Evolutionary conservation across 257 asterid genomes (phyloP).

Genomic region (Solanum etuberosum): DNA sequence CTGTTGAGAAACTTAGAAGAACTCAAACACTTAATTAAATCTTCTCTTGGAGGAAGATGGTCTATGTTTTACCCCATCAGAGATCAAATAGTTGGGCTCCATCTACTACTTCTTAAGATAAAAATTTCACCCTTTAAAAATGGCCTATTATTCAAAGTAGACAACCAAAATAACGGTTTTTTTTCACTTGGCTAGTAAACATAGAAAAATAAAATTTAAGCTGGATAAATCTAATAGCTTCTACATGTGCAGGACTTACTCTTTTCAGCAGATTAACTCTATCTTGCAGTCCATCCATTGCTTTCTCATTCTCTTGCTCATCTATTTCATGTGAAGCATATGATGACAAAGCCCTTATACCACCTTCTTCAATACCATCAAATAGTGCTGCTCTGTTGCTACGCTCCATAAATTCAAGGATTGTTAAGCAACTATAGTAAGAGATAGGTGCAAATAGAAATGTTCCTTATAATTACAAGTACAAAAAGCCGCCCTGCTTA

Average conservation of each 20-base stretch:
- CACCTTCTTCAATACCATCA: conserved; percentile 99
- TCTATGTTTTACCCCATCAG: neutral
- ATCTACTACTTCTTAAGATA: neutral
- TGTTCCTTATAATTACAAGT: neutral
- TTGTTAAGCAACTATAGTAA: neutral
- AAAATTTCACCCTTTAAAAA: neutral
- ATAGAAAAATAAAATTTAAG: neutral
- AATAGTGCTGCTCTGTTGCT: conserved; percentile 69
- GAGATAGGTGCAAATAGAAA: neutral
- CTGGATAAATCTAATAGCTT: neutral
- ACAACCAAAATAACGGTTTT: neutral
- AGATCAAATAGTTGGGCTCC: neutral
- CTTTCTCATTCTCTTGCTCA: conserved; percentile 84
- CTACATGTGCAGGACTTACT: conserved; percentile 27
- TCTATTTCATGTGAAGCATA: conserved; percentile 81
- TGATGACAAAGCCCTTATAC: conserved; percentile 72
- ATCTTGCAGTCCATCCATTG: conserved; percentile 73
- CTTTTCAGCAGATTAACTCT: conserved; percentile 77
- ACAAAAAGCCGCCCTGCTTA: neutral
- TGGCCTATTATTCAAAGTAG: neutral
- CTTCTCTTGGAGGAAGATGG: neutral
- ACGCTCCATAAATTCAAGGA: conserved; percentile 50
- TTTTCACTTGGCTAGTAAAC: neutral
- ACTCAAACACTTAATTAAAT: neutral
- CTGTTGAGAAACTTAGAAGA: neutral